Percentiles rank a stretch among this genome's conserved stretches.
phyloP scores from a whole-genome alignment of 2,329 filamentous ascomycete species.

The Trichoderma breve region DNA sequence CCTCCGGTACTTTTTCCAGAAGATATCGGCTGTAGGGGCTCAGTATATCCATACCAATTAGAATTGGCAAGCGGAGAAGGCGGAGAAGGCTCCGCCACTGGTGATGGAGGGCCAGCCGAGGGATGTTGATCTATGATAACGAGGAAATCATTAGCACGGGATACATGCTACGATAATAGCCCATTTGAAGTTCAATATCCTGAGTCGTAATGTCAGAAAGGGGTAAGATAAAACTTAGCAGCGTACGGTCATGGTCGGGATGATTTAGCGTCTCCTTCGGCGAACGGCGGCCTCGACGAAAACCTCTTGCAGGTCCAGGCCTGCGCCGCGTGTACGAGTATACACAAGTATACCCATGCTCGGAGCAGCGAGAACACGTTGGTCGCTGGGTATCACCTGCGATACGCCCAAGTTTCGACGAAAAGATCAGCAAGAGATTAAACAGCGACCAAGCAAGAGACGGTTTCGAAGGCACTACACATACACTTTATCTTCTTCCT shows the following conservation, averaged over 20 bases:
- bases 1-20: background rate
- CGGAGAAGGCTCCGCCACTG: background rate
- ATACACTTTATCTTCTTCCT: background rate
- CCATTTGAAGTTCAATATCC: too few species aligned
- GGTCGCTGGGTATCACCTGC: slow-evolving; percentile 18
- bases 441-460: background rate
- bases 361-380: slow-evolving; percentile 19
- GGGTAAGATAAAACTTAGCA: background rate
- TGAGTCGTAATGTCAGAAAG: background rate
- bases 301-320: slow-evolving; percentile 21
- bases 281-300: slow-evolving; percentile 21
- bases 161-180: background rate
- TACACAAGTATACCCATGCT: slow-evolving; percentile 13
- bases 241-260: background rate
- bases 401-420: background rate
- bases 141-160: background rate
- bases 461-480: background rate
- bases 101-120: background rate
- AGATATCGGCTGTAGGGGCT: background rate
- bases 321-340: slow-evolving; percentile 21
- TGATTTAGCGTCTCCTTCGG: slow-evolving; percentile 8
- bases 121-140: background rate
- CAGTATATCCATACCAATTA: background rate
- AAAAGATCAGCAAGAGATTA: background rate
- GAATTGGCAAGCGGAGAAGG: background rate